These are phyloP conservation scores for Torulaspora microellipsoides DNA, from an alignment of 805 yeast genomes.

Conservation along the genomic window DNA sequence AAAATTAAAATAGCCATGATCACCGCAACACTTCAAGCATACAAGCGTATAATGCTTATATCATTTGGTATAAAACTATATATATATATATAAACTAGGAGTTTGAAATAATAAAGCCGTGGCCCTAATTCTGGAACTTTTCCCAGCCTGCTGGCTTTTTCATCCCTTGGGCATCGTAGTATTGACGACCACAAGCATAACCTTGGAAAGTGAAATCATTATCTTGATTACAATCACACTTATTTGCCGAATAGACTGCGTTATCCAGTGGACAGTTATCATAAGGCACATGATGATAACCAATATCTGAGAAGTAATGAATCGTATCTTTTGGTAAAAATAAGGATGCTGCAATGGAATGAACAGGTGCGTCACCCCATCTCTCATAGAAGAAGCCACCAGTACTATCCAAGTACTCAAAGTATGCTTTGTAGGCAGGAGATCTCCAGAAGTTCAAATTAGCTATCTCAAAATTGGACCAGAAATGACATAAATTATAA, in stretches of 20 bases:
- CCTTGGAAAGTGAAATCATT: slow-evolving; percentile 70
- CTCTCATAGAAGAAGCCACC: slow-evolving; percentile 87
- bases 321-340: slow-evolving; percentile 60
- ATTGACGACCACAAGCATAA: slow-evolving; percentile 65
- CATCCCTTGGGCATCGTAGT: slow-evolving; percentile 46
- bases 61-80: no score
- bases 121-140: slow-evolving; percentile 18
- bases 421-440: slow-evolving; percentile 62
- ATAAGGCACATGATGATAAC: slow-evolving; percentile 74
- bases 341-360: slow-evolving; percentile 73
- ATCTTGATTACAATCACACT: slow-evolving; percentile 69
- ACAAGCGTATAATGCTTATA: neutral
- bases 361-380: slow-evolving; percentile 93
- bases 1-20: no score
- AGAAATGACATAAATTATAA: slow-evolving; percentile 83
- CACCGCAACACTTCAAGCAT: no score
- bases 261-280: slow-evolving; percentile 71
- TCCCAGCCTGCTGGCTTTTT: slow-evolving; percentile 64
- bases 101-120: no score
- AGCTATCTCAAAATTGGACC: slow-evolving; percentile 84
- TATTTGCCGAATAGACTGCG: slow-evolving; percentile 48
- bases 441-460: slow-evolving; percentile 68
- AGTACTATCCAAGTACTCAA: slow-evolving; percentile 59
- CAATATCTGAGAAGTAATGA: slow-evolving; percentile 75
- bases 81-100: no score